phyloP scores from a whole-genome alignment of 2,329 filamentous ascomycete species.

The Purpureocillium takamizusanense region DNA sequence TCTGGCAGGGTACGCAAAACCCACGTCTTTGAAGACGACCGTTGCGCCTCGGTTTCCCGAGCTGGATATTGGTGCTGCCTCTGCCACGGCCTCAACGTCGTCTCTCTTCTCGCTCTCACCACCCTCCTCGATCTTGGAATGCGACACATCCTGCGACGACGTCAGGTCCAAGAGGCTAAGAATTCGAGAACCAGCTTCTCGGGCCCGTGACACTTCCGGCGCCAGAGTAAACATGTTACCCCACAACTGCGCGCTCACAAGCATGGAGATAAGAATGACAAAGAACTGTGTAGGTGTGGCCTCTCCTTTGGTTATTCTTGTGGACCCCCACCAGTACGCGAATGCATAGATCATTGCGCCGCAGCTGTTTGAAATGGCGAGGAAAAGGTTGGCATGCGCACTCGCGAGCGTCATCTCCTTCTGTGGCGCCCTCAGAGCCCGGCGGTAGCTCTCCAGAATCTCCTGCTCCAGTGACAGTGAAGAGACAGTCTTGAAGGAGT shows the following conservation, averaged over 20 bases:
- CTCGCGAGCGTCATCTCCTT: constrained; percentile 44
- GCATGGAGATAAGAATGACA: constrained; percentile 61
- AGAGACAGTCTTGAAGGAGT: constrained; percentile 55
- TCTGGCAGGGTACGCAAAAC: constrained; percentile 58
- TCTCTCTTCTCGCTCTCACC: constrained; percentile 10
- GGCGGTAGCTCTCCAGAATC: constrained; percentile 42
- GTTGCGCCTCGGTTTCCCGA: constrained; percentile 26
- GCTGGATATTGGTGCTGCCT: constrained; percentile 13
- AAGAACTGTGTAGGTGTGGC: constrained; percentile 63
- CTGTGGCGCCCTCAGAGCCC: constrained; percentile 38
- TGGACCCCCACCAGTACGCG: constrained; percentile 73
- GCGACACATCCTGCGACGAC: constrained; percentile 14
- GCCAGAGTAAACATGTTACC: constrained; percentile 68
- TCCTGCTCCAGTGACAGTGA: constrained; percentile 44
- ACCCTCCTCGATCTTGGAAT: constrained; percentile 7
- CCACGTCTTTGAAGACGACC: constrained; percentile 48
- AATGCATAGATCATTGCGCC: constrained; percentile 65
- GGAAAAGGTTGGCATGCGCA: constrained; percentile 46
- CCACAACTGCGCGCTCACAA: constrained; percentile 65
- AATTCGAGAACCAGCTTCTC: constrained; percentile 50
- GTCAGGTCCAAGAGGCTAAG: constrained; percentile 39
- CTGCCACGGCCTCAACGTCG: constrained; percentile 30
- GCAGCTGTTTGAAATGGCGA: constrained; percentile 49
- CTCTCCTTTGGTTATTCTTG: constrained; percentile 56
- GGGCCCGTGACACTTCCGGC: constrained; percentile 63